Evolutionary conservation across 2,329 filamentous ascomycete species (phyloP).

Genomic region (Calonectria honghensis): DNA sequence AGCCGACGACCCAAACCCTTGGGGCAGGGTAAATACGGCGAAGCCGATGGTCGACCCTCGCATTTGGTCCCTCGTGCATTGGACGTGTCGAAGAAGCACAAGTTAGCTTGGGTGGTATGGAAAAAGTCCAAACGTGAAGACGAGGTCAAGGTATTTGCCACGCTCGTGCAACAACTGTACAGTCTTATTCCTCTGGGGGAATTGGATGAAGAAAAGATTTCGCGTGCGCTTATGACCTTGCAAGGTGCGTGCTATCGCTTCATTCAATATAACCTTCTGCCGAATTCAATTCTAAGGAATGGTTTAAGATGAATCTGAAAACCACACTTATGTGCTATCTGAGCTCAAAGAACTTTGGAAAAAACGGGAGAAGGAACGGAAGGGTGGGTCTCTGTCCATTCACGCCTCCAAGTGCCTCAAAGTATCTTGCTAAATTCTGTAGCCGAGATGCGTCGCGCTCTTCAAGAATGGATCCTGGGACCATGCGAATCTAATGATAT

Average conservation of each 20-base stretch:
- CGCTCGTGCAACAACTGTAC: neutral
- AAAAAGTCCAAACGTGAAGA: neutral
- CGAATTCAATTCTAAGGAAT: too few species aligned
- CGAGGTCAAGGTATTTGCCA: neutral
- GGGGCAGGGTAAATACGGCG: neutral
- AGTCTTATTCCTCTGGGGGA: neutral
- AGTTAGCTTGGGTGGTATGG: neutral
- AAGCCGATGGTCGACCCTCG: neutral
- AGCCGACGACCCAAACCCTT: neutral
- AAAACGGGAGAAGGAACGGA: neutral
- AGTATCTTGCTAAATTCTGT: neutral
- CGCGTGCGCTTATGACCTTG: neutral
- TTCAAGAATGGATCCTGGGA: conserved; percentile 3
- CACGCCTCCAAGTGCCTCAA: too few species aligned
- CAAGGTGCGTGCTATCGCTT: neutral
- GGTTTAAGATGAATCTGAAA: neutral
- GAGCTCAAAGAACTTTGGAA: neutral
- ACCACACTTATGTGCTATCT: neutral
- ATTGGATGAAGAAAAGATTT: neutral
- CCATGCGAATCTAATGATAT: neutral
- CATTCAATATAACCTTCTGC: neutral
- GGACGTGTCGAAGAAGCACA: neutral
- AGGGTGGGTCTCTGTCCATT: neutral
- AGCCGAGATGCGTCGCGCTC: conserved; percentile 20
- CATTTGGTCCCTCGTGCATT: neutral